phyloP scores from a whole-genome alignment of 2,329 filamentous ascomycete genomes.

The Pseudophaeomoniella oleicola region DNA sequence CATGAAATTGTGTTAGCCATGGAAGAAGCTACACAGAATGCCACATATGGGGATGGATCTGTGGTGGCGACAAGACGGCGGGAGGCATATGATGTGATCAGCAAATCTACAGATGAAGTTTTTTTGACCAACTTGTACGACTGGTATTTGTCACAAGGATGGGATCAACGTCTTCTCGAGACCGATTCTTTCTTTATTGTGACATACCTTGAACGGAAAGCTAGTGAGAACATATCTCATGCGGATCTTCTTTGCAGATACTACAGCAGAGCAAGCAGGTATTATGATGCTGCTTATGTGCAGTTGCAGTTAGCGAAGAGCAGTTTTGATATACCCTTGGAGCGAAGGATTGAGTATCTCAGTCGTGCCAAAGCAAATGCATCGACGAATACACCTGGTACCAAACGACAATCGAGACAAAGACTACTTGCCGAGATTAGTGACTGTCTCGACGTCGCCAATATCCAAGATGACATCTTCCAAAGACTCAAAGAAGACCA shows the following conservation, averaged over 20 bases:
- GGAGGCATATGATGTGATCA: slow-evolving; percentile 84
- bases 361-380: slow-evolving; percentile 86
- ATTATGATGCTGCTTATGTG: slow-evolving; percentile 75
- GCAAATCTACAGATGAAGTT: slow-evolving; percentile 75
- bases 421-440: slow-evolving; percentile 71
- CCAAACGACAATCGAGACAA: slow-evolving; percentile 69
- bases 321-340: slow-evolving; percentile 64
- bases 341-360: slow-evolving; percentile 76
- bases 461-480: slow-evolving; percentile 85
- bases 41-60: slow-evolving; percentile 57
- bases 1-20: slow-evolving; percentile 67
- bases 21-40: slow-evolving; percentile 52
- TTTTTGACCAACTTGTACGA: slow-evolving; percentile 96
- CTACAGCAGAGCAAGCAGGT: slow-evolving; percentile 70
- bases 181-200: slow-evolving; percentile 77
- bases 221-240: slow-evolving; percentile 55
- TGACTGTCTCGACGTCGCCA: slow-evolving; percentile 79
- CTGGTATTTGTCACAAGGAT: slow-evolving; percentile 81
- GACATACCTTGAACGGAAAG: slow-evolving; percentile 68
- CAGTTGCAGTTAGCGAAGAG: slow-evolving; percentile 73
- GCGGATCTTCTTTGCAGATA: slow-evolving; percentile 89
- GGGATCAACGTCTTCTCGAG: slow-evolving; percentile 71
- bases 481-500: slow-evolving; percentile 60
- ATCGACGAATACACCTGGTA: slow-evolving; percentile 62
- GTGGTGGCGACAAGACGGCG: slow-evolving; percentile 61